phyloP scores from a whole-genome alignment of 2,329 filamentous ascomycete species.

The Hypoxylon sp. region DNA sequence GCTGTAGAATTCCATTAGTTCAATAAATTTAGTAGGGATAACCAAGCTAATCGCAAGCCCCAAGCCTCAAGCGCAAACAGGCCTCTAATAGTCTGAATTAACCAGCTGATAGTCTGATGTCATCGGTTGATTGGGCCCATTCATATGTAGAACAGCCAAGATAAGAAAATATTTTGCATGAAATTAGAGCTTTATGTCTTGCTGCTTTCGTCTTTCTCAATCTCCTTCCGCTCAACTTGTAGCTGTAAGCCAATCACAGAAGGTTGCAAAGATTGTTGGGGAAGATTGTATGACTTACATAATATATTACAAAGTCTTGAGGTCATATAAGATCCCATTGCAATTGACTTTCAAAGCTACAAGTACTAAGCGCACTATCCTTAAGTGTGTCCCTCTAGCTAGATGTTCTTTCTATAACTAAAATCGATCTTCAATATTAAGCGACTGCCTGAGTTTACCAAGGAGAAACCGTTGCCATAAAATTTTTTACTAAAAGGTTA shows the following conservation, averaged over 20 bases:
- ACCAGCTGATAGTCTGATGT: conserved; percentile 43
- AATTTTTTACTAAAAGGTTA: conserved; percentile 23
- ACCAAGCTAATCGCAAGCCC: conserved; percentile 18
- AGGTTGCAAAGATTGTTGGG: conserved; percentile 11
- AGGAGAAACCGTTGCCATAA: conserved; percentile 11
- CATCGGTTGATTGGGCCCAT: conserved; percentile 32
- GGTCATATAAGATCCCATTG: conserved; percentile 11
- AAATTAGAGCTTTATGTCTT: conserved; percentile 6
- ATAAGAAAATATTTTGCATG: too few relatives aligned
- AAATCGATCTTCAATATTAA: conserved; percentile 14
- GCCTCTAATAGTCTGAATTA: conserved; percentile 28
- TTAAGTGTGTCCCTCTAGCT: conserved; percentile 1
- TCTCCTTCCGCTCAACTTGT: not conserved
- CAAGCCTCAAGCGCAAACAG: conserved; percentile 29
- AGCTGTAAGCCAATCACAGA: conserved; percentile 6
- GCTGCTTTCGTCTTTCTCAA: conserved; percentile 36
- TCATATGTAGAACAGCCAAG: not conserved
- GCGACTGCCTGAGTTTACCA: conserved; percentile 18
- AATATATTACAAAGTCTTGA: conserved; percentile 8
- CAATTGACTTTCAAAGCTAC: not conserved
- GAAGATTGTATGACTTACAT: conserved; percentile 12
- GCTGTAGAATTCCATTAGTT: conserved; percentile 24
- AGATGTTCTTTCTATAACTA: not conserved
- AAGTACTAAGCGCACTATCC: not conserved
- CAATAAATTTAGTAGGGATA: conserved; percentile 31